Percentiles rank a stretch among this genome's conserved stretches.
Evolutionary conservation across 495 filamentous ascomycete species (phyloP).

Genomic region (Xylaria castorea): DNA sequence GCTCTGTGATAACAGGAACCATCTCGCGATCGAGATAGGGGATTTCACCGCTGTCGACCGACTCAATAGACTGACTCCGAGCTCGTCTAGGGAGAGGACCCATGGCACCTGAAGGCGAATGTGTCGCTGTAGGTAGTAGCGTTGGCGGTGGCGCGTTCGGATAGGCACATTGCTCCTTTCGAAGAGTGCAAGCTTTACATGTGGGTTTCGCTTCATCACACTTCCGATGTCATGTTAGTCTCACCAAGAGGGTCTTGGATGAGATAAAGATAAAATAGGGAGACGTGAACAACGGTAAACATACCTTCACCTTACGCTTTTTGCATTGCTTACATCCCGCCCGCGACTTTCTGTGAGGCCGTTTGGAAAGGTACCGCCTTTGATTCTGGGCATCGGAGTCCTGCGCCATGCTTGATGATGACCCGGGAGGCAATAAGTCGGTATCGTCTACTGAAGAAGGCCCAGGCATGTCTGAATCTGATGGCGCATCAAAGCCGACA

Average conservation of each 20-base stretch:
- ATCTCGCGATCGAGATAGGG: background rate
- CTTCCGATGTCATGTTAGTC: conserved; percentile 33
- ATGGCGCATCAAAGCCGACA: background rate
- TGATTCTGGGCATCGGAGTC: conserved; percentile 2
- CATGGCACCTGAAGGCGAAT: conserved; percentile 12
- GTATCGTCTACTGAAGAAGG: background rate
- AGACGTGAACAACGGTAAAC: conserved; percentile 25
- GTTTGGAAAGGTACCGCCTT: conserved; percentile 53
- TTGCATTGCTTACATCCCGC: conserved; percentile 56
- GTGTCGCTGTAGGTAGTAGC: conserved; percentile 25
- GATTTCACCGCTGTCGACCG: background rate
- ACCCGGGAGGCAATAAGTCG: background rate
- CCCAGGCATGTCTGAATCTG: background rate
- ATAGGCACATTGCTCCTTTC: conserved; percentile 54
- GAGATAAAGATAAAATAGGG: background rate
- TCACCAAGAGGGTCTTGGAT: background rate
- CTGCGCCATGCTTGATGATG: background rate
- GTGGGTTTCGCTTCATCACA: conserved; percentile 57
- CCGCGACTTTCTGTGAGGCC: conserved; percentile 60
- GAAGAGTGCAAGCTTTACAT: conserved; percentile 54
- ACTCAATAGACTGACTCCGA: conserved; percentile 13
- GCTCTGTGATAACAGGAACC: conserved; percentile 40
- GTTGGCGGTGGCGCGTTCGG: conserved; percentile 24
- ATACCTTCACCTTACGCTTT: conserved; percentile 51
- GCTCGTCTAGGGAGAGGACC: conserved; percentile 24